Percentiles rank a stretch among this genome's conserved stretches.
Conservation (phyloP, 768 basidiomycete genomes). For the Xerocomus spinulosus region DNA sequence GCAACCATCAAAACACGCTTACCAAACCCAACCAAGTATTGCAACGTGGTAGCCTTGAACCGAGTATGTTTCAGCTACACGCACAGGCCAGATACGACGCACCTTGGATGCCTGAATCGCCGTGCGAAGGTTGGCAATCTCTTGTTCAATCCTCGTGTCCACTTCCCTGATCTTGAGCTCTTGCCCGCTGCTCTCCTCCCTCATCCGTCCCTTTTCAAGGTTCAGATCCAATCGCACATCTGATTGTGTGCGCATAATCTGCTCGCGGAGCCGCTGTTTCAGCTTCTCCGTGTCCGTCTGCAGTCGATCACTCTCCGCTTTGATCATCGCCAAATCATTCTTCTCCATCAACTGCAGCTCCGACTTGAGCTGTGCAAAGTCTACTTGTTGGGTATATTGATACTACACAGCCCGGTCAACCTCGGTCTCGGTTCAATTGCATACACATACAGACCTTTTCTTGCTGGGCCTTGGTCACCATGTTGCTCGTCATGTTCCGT, state of each 20-base stretch:
- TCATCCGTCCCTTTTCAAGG: slow-evolving; percentile 91
- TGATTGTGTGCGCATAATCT: slow-evolving; percentile 87
- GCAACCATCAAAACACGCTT: slow-evolving; percentile 25
- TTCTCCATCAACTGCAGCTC: slow-evolving; percentile 95
- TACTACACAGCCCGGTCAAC: slow-evolving; percentile 44
- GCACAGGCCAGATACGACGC: slow-evolving; percentile 4
- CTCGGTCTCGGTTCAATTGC: not conserved
- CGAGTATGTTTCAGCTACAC: slow-evolving; percentile 2
- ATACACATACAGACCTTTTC: slow-evolving; percentile 68
- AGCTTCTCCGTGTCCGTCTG: slow-evolving; percentile 89
- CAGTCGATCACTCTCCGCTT: slow-evolving; percentile 94
- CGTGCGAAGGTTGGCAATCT: slow-evolving; percentile 83
- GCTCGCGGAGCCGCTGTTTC: slow-evolving; percentile 88
- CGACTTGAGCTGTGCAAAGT: slow-evolving; percentile 94
- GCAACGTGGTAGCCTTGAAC: slow-evolving; percentile 71
- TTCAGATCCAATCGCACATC: slow-evolving; percentile 94
- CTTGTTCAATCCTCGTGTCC: slow-evolving; percentile 94
- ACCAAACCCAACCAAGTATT: slow-evolving; percentile 88
- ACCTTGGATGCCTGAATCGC: slow-evolving; percentile 85
- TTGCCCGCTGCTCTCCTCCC: slow-evolving; percentile 88
- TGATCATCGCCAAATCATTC: slow-evolving; percentile 93
- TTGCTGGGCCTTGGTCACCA: slow-evolving; percentile 95
- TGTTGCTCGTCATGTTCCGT: slow-evolving; percentile 89
- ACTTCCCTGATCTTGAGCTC: slow-evolving; percentile 97
- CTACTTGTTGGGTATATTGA: slow-evolving; percentile 93